A percentile compares a stretch with the other conserved stretches of the same genome.
Conservation (phyloP, 225 moss, liverwort and hornwort species). For the Physcomitrellopsis africana region DNA sequence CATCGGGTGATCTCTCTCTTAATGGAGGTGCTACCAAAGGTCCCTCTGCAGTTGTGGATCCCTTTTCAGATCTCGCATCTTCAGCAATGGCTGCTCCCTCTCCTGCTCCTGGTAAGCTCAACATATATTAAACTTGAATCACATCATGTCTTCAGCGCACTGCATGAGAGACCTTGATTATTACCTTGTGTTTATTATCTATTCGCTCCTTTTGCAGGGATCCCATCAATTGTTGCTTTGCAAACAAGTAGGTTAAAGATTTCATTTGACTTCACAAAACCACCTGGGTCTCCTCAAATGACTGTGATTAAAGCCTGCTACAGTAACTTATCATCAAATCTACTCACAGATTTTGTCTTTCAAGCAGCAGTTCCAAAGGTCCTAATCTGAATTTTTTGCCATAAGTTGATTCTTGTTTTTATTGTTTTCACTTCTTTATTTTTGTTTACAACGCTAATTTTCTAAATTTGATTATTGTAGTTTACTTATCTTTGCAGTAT, state of each 20-base stretch:
- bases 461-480: background rate
- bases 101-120: conserved; percentile 25
- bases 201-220: conserved; percentile 39
- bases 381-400: background rate
- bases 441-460: background rate
- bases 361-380: conserved; percentile 87
- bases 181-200: background rate
- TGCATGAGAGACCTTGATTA: background rate
- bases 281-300: conserved; percentile 55
- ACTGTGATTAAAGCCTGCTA: conserved; percentile 69
- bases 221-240: conserved; percentile 62
- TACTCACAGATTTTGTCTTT: conserved; percentile 73
- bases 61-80: conserved; percentile 32
- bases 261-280: conserved; percentile 72
- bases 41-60: conserved; percentile 29
- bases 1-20: conserved; percentile 23
- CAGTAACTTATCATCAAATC: conserved; percentile 56
- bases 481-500: background rate
- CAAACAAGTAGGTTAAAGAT: conserved; percentile 71
- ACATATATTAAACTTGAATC: background rate
- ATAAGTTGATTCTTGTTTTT: conserved; percentile 1
- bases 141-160: background rate
- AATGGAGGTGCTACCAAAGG: conserved; percentile 25
- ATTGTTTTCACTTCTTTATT: background rate
- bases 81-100: conserved; percentile 3